Evolutionary conservation across 208 protist species (phyloP), one percentile per base, ranked within the genome.

Genomic region (Crithidia thermophila): DNA sequence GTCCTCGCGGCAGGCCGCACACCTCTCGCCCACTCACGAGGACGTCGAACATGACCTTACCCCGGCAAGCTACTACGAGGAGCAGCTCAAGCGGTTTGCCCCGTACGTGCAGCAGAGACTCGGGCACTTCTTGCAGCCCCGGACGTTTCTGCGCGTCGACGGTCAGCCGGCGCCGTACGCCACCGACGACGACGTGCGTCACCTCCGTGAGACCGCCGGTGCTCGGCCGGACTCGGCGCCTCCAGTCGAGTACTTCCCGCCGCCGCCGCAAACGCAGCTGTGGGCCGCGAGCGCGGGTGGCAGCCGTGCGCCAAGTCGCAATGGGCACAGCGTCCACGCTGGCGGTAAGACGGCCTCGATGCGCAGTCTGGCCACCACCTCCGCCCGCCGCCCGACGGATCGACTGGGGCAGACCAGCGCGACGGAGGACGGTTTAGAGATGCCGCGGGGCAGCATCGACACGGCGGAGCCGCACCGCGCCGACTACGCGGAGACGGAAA

Each of bases 91-190:
- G 21, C 61, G 46, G 8, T 74, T 74, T 39, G 55, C 69, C 18
- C 74, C 79, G 16, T 77, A 80, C 39, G 59, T 92, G 59, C 56
- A 91, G 63, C 46, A 84, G 67, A 56, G 75, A 18, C 82, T 94
- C 43, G 51, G 72, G 18, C 89, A 94, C 67, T 83, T 94, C 57
- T 27, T 91, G 43, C 49, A 89, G 23, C 89, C 89, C 11, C 76
- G 89, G 11, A 53, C 61, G 14, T 94, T 88, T 51, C 62, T 94
- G 46, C 69, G 87, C 36, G 72, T 92, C 16, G 82, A 87, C 28
- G 89, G 84, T 8, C 53, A 72, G 30, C 67, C 74, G 5, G 77
- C 82, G 11, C 81, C 84, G 20, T 67, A 51, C 75, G 77, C 81
- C 18, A 67, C 67, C 8, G 55, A 75, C 20, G 75, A 72, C 36